phyloP scores from a whole-genome alignment of 2,329 filamentous ascomycete genomes.

The Elsinoe perseae region DNA sequence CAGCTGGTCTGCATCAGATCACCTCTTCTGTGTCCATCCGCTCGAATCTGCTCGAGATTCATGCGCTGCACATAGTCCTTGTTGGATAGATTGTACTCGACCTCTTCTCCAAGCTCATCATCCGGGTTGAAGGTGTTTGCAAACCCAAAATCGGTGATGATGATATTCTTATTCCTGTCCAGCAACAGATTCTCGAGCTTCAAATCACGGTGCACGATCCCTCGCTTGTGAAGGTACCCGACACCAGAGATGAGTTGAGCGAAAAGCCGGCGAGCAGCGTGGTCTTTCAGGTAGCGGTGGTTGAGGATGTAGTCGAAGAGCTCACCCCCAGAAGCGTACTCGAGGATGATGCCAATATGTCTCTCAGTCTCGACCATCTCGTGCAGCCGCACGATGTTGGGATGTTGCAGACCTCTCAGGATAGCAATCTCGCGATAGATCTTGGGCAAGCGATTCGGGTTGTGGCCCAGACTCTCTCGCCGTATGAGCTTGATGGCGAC shows the following conservation, averaged over 20 bases:
- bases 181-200: slow-evolving; percentile 94
- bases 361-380: slow-evolving; percentile 98
- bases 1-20: slow-evolving; percentile 99
- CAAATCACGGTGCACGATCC: slow-evolving; percentile 92
- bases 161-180: slow-evolving; percentile 96
- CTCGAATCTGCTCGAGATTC: slow-evolving; percentile 65
- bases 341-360: slow-evolving; percentile 95
- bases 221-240: slow-evolving; percentile 95
- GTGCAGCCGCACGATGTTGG: slow-evolving; percentile 92
- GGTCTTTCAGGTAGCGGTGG: slow-evolving; percentile 91
- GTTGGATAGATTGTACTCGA: slow-evolving; percentile 79
- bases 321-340: slow-evolving; percentile 95
- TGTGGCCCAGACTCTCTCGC: slow-evolving; percentile 78
- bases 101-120: slow-evolving; percentile 82
- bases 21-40: slow-evolving; percentile 68
- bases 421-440: slow-evolving; percentile 97
- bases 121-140: slow-evolving; percentile 90
- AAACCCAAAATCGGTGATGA: slow-evolving; percentile 98
- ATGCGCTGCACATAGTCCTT: slow-evolving; percentile 80
- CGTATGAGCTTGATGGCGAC: slow-evolving; percentile 98
- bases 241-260: slow-evolving; percentile 94
- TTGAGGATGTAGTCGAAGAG: slow-evolving; percentile 98
- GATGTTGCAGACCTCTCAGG: slow-evolving; percentile 76
- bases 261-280: slow-evolving; percentile 81
- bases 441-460: slow-evolving; percentile 84